Percentiles rank a stretch among this genome's conserved stretches.
These are phyloP conservation scores for Teratosphaeria nubilosa DNA, from an alignment of 2,329 filamentous ascomycete genomes.

Conservation along the genomic window DNA sequence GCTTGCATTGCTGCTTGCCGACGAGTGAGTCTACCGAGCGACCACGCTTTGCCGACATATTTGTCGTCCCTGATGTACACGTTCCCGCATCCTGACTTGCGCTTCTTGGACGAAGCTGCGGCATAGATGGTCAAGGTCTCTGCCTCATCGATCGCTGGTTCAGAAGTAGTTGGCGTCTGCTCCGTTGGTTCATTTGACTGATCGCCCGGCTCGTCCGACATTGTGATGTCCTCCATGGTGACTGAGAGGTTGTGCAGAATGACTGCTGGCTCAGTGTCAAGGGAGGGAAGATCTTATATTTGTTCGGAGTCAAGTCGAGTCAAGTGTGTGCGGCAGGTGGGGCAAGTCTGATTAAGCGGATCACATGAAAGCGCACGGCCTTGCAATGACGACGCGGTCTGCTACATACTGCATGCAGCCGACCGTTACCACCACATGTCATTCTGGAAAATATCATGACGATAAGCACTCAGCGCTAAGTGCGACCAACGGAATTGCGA, in stretches of 20 bases:
- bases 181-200: not conserved
- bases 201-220: not conserved
- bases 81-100: not conserved
- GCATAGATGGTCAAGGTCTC: not conserved
- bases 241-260: not conserved
- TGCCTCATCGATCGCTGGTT: not conserved
- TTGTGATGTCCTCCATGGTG: not conserved
- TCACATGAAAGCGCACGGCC: not conserved
- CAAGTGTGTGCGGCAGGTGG: not conserved
- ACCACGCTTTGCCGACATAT: not conserved
- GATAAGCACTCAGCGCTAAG: no score
- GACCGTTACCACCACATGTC: no score
- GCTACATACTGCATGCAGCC: no score
- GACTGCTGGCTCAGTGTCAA: not conserved
- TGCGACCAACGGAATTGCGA: no score
- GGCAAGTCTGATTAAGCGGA: not conserved
- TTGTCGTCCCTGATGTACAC: not conserved
- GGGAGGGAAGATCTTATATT: not conserved
- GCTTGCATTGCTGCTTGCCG: not conserved
- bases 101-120: not conserved
- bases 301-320: not conserved
- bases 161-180: not conserved
- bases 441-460: no score
- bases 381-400: not conserved
- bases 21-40: not conserved